Percentiles rank a stretch among this genome's conserved stretches.
These are phyloP conservation scores for Wickerhamiella spandovensis DNA, from an alignment of 805 yeast species.

Conservation along the genomic window DNA sequence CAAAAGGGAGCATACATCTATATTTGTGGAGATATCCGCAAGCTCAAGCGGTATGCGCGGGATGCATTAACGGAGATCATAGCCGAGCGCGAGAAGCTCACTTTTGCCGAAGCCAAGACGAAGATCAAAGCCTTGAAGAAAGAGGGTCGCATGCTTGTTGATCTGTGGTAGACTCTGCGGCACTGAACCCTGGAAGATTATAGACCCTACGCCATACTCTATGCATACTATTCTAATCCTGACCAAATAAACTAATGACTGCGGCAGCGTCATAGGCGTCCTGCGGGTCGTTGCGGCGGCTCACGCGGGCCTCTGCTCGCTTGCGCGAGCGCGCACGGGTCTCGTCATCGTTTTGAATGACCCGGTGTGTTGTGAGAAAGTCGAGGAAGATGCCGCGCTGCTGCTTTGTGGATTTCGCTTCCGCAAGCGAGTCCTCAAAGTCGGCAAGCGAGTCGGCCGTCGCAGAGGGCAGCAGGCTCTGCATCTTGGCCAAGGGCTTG, in stretches of 20 bases:
- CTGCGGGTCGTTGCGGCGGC: conserved; percentile 12
- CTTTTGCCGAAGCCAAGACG: conserved; percentile 6
- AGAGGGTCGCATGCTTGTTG: conserved; percentile 24
- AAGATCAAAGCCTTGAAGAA: conserved; percentile 17
- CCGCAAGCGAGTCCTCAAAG: conserved; percentile 50
- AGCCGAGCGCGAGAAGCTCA: conserved; percentile 4
- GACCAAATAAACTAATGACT: conserved; percentile 16
- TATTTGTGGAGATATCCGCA: conserved; percentile 15
- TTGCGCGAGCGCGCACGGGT: conserved; percentile 23
- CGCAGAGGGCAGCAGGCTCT: conserved; percentile 35
- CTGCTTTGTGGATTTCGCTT: conserved; percentile 57
- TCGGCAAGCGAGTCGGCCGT: conserved; percentile 43
- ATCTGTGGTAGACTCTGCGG: conserved; percentile 36
- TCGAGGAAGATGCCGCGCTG: conserved; percentile 71
- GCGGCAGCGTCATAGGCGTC: conserved; percentile 18
- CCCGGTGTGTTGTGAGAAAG: conserved; percentile 52
- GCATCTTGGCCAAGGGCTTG: conserved; percentile 50
- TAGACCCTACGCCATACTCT: too few relatives aligned
- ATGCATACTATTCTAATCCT: too few relatives aligned
- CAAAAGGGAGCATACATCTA: conserved; percentile 11
- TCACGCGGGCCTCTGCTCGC: conserved; percentile 16
- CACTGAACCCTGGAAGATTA: too few relatives aligned
- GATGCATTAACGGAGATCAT: conserved; percentile 7
- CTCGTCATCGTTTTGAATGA: conserved; percentile 19
- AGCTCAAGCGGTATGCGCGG: conserved; percentile 10